Conservation (phyloP, 202 grass and related monocot species). For the Saccharum hybrid region DNA sequence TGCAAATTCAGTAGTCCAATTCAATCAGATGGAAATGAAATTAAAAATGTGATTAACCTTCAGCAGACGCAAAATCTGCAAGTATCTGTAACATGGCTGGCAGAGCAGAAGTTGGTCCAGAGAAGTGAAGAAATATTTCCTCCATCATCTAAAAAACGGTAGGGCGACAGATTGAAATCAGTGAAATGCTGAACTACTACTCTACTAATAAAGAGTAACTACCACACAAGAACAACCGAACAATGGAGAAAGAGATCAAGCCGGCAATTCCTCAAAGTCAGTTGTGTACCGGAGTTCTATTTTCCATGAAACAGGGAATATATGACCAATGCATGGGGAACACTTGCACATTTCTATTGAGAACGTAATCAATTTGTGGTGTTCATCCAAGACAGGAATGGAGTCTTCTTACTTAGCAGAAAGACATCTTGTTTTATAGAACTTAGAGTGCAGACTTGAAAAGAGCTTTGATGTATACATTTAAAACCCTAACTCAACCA, state of each 20-base stretch:
- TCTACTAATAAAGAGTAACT: conserved; percentile 3
- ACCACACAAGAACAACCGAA: conserved; percentile 1
- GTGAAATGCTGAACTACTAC: conserved; percentile 4
- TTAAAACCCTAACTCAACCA: too few species aligned
- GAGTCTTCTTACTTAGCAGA: conserved; percentile 9
- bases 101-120: conserved; percentile 86
- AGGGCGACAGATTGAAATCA: conserved; percentile 21
- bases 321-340: not conserved
- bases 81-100: conserved; percentile 98
- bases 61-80: conserved; percentile 85
- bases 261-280: not conserved
- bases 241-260: conserved; percentile 25
- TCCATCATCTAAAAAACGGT: conserved; percentile 76
- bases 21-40: conserved; percentile 45
- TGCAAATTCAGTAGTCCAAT: conserved; percentile 58
- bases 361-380: not conserved
- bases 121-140: conserved; percentile 94
- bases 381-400: conserved; percentile 27
- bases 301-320: conserved; percentile 1
- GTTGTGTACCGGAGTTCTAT: not conserved
- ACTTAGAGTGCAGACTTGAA: conserved; percentile 21
- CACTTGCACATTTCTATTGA: conserved; percentile 6
- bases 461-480: not conserved
- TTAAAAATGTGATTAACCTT: conserved; percentile 69
- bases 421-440: not conserved